Evolutionary conservation across 2,329 filamentous ascomycete genomes (phyloP), one percentile per base, ranked within the genome.

Genomic region (Delphinella strobiligena): DNA sequence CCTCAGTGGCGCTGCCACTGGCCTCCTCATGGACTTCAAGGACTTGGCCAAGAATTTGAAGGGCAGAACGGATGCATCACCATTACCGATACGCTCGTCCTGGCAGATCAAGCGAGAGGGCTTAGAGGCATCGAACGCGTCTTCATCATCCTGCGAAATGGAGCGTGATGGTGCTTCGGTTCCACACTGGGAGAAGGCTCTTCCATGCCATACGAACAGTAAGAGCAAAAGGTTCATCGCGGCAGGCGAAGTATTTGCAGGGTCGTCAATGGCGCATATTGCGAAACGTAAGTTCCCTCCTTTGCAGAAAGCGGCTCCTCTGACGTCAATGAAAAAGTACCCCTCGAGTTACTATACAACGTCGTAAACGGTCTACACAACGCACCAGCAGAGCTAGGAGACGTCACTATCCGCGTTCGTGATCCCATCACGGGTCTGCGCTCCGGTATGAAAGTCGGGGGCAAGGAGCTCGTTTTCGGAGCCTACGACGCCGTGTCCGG

Each of bases 281-380:
- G 22, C 22, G 12, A 27, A 36, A 36, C 15, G 31, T 34, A 34
- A 34, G 31, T 34, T 8, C 8, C 31, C 12, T 30, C 27, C 27
- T 10, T 12, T n/a, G n/a, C n/a, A n/a, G n/a, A n/a, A n/a, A n/a
- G n/a, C 9, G 9, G n/a, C 27, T 30, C 27, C n/a, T 8, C 31
- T 14, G 31, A n/a, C n/a, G n/a, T n/a, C n/a, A n/a, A n/a, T n/a
- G n/a, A n/a, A n/a, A n/a, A n/a, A n/a, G n/a, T 42, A 2, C 40
- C 40, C 4, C 17, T 38, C 17, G 36, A 32, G 10, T 15, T 42
- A 2, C 30, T 38, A 1, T 42, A 42, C 19, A 42, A 42, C n/a
- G 52, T 82, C 2, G 74, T 74, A 2, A 77, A 81, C 51, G 78
- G 78, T 2, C 81, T 82, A 45, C 78, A 82, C 53, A 82, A 82